phyloP scores from a whole-genome alignment of 2,329 filamentous ascomycete species.

The Colletotrichum sp. region DNA sequence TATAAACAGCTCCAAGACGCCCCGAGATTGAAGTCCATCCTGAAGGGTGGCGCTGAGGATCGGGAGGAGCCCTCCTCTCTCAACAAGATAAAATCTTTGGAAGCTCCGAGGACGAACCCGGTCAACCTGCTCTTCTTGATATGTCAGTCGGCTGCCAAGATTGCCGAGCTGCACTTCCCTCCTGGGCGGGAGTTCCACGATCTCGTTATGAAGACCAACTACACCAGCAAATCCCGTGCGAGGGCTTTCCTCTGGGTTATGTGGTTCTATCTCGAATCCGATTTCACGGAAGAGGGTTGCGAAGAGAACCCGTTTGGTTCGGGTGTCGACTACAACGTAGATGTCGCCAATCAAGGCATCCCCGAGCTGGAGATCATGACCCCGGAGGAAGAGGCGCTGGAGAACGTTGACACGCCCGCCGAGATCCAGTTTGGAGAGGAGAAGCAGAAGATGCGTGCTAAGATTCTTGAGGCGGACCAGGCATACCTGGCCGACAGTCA shows the following conservation, averaged over 20 bases:
- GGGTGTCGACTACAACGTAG: conserved; percentile 68
- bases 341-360: conserved; percentile 72
- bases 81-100: conserved; percentile 75
- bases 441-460: conserved; percentile 76
- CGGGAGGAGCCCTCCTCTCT: conserved; percentile 81
- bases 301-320: conserved; percentile 89
- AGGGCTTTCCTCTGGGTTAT: conserved; percentile 95
- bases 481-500: conserved; percentile 69
- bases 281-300: conserved; percentile 88
- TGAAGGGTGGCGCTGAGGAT: conserved; percentile 96
- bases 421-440: conserved; percentile 74
- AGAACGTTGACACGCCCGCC: conserved; percentile 77
- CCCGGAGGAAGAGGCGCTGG: conserved; percentile 66
- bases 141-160: conserved; percentile 85
- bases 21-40: conserved; percentile 91
- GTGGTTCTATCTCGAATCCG: conserved; percentile 98
- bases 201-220: conserved; percentile 87
- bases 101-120: conserved; percentile 83
- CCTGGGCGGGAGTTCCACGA: conserved; percentile 91
- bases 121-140: conserved; percentile 98
- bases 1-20: conserved; percentile 99
- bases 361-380: conserved; percentile 71
- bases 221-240: conserved; percentile 83
- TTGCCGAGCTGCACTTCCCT: conserved; percentile 92
- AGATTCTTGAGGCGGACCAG: conserved; percentile 78